These are phyloP conservation scores for Pseudodiploospora longispora DNA, from an alignment of 2,329 filamentous ascomycete genomes.

Conservation along the genomic window DNA sequence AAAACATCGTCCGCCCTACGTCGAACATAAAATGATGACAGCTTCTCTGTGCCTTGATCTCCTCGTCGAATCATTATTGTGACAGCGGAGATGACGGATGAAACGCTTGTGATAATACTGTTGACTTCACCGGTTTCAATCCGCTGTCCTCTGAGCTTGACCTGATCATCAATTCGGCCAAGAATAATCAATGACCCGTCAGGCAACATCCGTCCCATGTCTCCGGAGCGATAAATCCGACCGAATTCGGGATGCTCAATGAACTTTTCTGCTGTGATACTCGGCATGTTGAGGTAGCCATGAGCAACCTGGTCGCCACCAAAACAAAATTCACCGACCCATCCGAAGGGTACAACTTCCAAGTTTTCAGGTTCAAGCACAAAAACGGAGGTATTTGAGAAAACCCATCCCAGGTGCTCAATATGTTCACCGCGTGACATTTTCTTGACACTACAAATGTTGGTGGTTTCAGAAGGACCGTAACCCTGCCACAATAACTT, in stretches of 20 bases:
- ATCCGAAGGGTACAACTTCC: constrained; percentile 56
- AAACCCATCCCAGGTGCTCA: constrained; percentile 67
- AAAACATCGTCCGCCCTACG: constrained; percentile 19
- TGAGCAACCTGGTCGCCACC: constrained; percentile 73
- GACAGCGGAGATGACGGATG: constrained; percentile 50
- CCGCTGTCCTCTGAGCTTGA: constrained; percentile 73
- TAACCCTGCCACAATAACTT: constrained; percentile 70
- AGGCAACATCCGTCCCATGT: constrained; percentile 69
- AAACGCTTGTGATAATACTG: constrained; percentile 45
- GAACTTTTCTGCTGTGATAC: constrained; percentile 58
- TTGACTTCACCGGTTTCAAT: constrained; percentile 75
- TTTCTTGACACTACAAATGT: constrained; percentile 71
- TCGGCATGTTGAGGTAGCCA: constrained; percentile 62
- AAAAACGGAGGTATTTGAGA: constrained; percentile 69
- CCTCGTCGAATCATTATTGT: constrained; percentile 48
- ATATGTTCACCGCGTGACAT: constrained; percentile 52
- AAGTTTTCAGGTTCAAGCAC: constrained; percentile 44
- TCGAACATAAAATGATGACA: constrained; percentile 65
- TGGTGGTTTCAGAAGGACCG: constrained; percentile 78
- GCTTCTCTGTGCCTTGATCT: constrained; percentile 35
- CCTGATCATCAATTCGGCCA: constrained; percentile 68
- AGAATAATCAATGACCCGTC: constrained; percentile 68
- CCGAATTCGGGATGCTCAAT: constrained; percentile 61
- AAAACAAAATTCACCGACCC: constrained; percentile 77
- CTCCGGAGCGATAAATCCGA: constrained; percentile 72